Base-by-base conservation (phyloP, 345 rosid genomes). In the Laguncularia racemosa region DNA sequence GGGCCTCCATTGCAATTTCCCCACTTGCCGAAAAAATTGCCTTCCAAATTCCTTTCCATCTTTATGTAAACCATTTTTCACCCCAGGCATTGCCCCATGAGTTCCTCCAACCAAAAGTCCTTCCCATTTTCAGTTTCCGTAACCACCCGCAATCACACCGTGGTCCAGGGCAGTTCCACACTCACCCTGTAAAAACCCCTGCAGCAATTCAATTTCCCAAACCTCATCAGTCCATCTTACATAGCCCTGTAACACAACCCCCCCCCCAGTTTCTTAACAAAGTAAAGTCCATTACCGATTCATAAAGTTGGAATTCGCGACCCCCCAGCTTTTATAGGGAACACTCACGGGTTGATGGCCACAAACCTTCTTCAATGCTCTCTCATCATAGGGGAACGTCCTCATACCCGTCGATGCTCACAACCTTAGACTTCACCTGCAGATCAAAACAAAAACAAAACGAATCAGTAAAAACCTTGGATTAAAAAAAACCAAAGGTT, bases 301-400 rank as follows among this genome's bases (percentile, higher is more conserved):
- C 62, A 60, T 93, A 93, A 46, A 83, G 77, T 58, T 93, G 97
- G 66, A 89, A 86, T 12, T 64, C 69, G 52, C 86, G 76, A 65
- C n/a, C 97, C 99, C 59, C 89, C 68, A 0, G 91, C 99, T 81
- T 93, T 97, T 61, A 93, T 93, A 28, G n/a, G 96, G 96, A n/a
- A 93, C 88, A 62, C 95, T 81, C 6, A 93, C 84, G 8, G 97
- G 99, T 70, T 93, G 96, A 62, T 71, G 67, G 96, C 85, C 52
- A 86, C 86, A n/a, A 0, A 97, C 99, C 67, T 64, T 84, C 62
- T 77, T 73, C 66, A 89, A 63, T 11, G 95, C 86, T 0, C 13
- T 61, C 79, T 89, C 99, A 26, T 85, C 74, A 16, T 65, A 70
- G 0, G 73, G 69, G 66, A 55, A 93, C 99, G 68, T 89, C 96